Evolutionary conservation across 768 basidiomycete genomes (phyloP).

Genomic region (Pilatotrama ljubarskyi): DNA sequence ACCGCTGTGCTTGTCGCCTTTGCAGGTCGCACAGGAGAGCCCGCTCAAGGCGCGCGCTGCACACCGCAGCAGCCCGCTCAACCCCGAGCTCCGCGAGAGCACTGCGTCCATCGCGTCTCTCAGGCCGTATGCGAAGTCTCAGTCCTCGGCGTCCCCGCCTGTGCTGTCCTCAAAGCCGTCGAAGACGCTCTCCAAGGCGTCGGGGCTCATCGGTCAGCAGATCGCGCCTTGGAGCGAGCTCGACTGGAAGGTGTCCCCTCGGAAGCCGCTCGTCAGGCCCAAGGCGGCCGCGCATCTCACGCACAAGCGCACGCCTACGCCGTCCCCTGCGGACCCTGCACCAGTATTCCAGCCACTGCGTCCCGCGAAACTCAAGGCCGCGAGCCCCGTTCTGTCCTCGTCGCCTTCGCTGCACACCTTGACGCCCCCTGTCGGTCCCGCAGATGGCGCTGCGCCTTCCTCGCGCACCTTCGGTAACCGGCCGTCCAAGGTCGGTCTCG

Average conservation of each 20-base stretch:
- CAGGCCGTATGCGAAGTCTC: constrained; percentile 47
- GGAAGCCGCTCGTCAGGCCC: constrained; percentile 31
- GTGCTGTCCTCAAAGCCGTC: neutral
- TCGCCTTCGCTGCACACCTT: constrained; percentile 29
- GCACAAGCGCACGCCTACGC: constrained; percentile 58
- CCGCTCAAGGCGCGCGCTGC: constrained; percentile 32
- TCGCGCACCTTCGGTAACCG: constrained; percentile 41
- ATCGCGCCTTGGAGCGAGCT: constrained; percentile 65
- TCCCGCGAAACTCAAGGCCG: constrained; percentile 42
- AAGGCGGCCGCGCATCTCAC: constrained; percentile 33
- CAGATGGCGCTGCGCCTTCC: constrained; percentile 39
- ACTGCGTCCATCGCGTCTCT: constrained; percentile 49
- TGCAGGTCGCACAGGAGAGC: constrained; percentile 32
- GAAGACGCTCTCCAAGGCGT: constrained; percentile 7
- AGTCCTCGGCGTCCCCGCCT: constrained; percentile 20
- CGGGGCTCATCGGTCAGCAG: constrained; percentile 44
- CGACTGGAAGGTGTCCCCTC: constrained; percentile 41
- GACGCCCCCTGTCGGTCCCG: constrained; percentile 27
- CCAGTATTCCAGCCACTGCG: constrained; percentile 60
- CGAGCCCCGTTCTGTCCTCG: constrained; percentile 19
- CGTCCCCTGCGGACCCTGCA: constrained; percentile 59
- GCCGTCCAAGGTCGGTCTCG: constrained; percentile 32
- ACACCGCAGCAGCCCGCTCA: constrained; percentile 18
- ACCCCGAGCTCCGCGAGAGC: constrained; percentile 32
- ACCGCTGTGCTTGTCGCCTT: constrained; percentile 27